These are phyloP conservation scores for Nepenthes alata DNA, from an alignment of 179 eudicot species.

Conservation along the genomic window DNA sequence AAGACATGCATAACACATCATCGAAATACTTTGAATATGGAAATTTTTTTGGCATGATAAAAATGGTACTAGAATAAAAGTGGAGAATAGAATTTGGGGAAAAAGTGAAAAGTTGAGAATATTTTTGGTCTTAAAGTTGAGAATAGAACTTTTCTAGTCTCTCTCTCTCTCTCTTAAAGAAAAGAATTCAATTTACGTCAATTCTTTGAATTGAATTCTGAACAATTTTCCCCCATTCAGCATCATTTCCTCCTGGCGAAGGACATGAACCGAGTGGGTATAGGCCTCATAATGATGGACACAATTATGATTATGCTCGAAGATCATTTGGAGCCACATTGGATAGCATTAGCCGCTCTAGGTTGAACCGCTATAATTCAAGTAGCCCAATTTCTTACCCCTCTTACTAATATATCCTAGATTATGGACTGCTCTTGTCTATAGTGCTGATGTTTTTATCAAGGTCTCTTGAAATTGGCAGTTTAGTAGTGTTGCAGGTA, in stretches of 20 bases:
- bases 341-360: conserved; percentile 29
- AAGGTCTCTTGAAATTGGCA: conserved; percentile 9
- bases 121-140: no score
- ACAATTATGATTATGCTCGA: conserved; percentile 37
- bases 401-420: conserved; percentile 15
- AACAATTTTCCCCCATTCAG: conserved; percentile 1
- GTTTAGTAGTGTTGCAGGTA: conserved; percentile 1
- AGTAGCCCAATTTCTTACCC: conserved; percentile 14
- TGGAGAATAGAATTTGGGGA: no score
- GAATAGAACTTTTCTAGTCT: no score
- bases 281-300: conserved; percentile 49
- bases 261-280: conserved; percentile 32
- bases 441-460: conserved; percentile 9
- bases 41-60: no score
- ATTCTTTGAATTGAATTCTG: background rate
- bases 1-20: no score
- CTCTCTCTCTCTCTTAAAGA: no score
- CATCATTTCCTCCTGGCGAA: conserved; percentile 30
- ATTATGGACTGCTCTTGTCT: conserved; percentile 14
- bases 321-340: conserved; percentile 49
- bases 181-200: background rate
- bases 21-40: no score
- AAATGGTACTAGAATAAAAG: no score
- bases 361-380: conserved; percentile 25
- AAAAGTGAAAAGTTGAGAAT: no score